Conservation (phyloP, 2,329 filamentous ascomycete genomes). For the Epichloe sp. region DNA sequence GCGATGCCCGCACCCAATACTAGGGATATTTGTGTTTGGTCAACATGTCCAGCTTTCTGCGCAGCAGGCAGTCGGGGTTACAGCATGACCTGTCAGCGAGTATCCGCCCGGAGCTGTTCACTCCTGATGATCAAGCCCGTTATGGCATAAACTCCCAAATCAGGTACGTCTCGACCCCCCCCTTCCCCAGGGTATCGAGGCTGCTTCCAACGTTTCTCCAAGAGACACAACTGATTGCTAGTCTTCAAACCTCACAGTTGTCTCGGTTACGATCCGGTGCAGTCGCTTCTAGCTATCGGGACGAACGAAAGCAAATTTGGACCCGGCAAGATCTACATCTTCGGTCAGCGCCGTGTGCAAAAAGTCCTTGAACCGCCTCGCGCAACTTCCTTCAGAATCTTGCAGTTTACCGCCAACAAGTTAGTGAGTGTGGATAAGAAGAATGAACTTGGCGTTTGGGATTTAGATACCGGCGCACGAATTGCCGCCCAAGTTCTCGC, state of each 20-base stretch:
- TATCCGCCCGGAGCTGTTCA: conserved; percentile 64
- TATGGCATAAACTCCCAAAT: conserved; percentile 73
- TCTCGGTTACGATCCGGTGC: conserved; percentile 82
- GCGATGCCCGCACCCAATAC: not conserved
- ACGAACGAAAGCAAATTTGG: conserved; percentile 81
- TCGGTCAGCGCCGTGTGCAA: conserved; percentile 70
- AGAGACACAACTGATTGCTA: not conserved
- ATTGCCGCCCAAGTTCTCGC: conserved; percentile 62
- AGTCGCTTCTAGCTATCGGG: conserved; percentile 84
- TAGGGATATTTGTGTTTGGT: not conserved
- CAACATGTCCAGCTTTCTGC: conserved; percentile 72
- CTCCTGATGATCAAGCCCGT: conserved; percentile 69
- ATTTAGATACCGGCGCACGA: conserved; percentile 56
- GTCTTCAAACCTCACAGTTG: conserved; percentile 35
- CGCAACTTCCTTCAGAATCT: conserved; percentile 57
- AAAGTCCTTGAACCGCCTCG: conserved; percentile 59
- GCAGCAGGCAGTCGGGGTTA: conserved; percentile 87
- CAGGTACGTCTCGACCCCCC: conserved; percentile 28
- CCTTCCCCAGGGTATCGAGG: too few relatives aligned
- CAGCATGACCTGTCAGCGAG: conserved; percentile 80
- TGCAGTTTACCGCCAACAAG: conserved; percentile 80
- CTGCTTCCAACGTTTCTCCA: not conserved
- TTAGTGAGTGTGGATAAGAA: conserved; percentile 74
- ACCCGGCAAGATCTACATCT: conserved; percentile 75
- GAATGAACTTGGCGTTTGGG: conserved; percentile 76